Evolutionary conservation across 768 basidiomycete genomes (phyloP).

Genomic region (Porphyrellus cyaneotinctus): DNA sequence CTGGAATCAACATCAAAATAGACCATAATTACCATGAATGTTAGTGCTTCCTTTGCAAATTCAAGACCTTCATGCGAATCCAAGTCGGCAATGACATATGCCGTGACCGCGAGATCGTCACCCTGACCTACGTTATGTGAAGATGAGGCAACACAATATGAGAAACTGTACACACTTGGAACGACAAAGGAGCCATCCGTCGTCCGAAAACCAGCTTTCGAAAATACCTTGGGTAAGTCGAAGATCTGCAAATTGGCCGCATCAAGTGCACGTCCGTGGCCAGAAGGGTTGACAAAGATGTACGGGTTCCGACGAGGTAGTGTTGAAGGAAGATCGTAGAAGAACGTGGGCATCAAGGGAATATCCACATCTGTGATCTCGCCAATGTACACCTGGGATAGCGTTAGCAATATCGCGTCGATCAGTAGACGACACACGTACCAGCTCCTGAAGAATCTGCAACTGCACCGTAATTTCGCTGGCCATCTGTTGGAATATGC

Average conservation of each 20-base stretch:
- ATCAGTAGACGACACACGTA: conserved; percentile 25
- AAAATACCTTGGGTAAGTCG: conserved; percentile 29
- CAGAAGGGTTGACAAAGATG: conserved; percentile 54
- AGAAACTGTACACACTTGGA: conserved; percentile 43
- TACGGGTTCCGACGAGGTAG: conserved; percentile 68
- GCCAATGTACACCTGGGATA: conserved; percentile 52
- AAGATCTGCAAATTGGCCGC: conserved; percentile 19
- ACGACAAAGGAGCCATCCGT: conserved; percentile 54
- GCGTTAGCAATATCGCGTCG: neutral
- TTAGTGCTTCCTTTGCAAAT: conserved; percentile 63
- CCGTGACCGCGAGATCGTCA: conserved; percentile 38
- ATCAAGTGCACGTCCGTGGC: conserved; percentile 9
- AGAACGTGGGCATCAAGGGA: conserved; percentile 63
- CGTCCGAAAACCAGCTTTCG: conserved; percentile 37
- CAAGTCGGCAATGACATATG: conserved; percentile 75
- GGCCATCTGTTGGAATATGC: conserved; percentile 26
- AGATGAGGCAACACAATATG: neutral
- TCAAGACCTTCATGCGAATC: conserved; percentile 55
- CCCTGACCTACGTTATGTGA: conserved; percentile 15
- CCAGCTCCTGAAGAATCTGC: conserved; percentile 71
- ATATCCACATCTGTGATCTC: conserved; percentile 50
- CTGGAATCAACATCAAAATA: neutral
- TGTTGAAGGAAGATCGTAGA: conserved; percentile 84
- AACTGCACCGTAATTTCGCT: conserved; percentile 54
- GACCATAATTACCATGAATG: conserved; percentile 50